These are phyloP conservation scores for Vitis hybrid DNA, from an alignment of 177 flowering plant genomes.

Conservation along the genomic window DNA sequence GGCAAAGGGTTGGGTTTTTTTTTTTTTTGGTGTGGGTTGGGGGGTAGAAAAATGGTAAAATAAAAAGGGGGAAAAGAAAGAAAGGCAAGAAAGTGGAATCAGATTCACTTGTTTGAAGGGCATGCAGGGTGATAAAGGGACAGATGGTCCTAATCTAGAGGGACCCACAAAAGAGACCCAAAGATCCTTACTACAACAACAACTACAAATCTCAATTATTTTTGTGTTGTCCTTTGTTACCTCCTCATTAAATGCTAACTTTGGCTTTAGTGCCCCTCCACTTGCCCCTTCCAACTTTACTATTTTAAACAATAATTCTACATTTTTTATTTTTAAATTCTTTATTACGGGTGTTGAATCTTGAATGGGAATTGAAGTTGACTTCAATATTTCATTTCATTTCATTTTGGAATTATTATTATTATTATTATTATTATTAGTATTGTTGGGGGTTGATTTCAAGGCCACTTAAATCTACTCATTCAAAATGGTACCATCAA, in stretches of 20 bases:
- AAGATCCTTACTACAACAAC: constrained; percentile 6
- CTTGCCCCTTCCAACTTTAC: background rate
- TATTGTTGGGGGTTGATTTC: no score
- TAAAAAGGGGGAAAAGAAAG: background rate
- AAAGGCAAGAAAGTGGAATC: constrained; percentile 9
- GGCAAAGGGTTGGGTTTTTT: accelerated
- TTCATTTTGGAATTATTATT: no score
- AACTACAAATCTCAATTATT: constrained; percentile 17
- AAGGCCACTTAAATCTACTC: no score
- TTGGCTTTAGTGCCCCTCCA: background rate
- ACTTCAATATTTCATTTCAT: no score
- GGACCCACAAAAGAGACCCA: constrained; percentile 11
- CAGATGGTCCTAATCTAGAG: constrained; percentile 26
- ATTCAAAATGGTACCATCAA: no score
- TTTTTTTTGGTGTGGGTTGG: no score
- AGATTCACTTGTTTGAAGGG: constrained; percentile 30
- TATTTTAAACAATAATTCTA: background rate
- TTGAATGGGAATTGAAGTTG: no score
- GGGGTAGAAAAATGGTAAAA: no score
- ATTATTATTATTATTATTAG: no score
- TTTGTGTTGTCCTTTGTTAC: constrained; percentile 11
- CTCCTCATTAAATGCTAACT: constrained; percentile 14
- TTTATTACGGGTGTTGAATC: no score
- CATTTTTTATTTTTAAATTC: no score
- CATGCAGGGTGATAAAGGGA: constrained; percentile 33